Evolutionary conservation across 2,329 filamentous ascomycete species (phyloP).

Genomic region (Thelonectria olida): DNA sequence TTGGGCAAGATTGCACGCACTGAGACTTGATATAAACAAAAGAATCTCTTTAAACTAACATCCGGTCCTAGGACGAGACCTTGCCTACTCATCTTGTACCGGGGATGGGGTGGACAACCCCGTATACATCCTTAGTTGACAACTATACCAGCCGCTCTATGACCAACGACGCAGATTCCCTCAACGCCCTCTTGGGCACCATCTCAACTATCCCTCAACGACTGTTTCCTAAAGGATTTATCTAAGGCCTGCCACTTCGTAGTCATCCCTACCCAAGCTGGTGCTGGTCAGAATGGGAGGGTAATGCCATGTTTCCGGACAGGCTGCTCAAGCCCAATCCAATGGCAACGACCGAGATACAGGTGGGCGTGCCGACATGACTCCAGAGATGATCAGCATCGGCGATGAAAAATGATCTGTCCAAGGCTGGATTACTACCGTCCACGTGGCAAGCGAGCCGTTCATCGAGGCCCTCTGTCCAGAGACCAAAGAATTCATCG

Average conservation of each 20-base stretch:
- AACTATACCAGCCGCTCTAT: background rate
- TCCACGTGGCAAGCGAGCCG: background rate
- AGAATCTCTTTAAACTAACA: background rate
- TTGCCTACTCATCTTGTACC: background rate
- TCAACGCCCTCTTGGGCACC: background rate
- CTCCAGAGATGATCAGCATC: background rate
- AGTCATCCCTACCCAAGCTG: slow-evolving; percentile 1
- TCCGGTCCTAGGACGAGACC: background rate
- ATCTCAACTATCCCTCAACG: background rate
- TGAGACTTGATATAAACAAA: background rate
- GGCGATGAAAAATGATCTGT: background rate
- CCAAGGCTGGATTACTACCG: background rate
- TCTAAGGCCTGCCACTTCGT: background rate
- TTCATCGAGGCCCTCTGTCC: slow-evolving; percentile 1
- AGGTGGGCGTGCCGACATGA: background rate
- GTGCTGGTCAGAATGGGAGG: slow-evolving; percentile 9
- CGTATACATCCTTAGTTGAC: background rate
- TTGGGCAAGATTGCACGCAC: background rate
- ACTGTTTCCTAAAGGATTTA: background rate
- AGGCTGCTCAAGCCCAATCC: background rate
- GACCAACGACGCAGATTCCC: slow-evolving; percentile 3
- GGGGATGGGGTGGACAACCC: background rate
- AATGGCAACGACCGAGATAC: background rate
- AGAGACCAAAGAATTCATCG: background rate
- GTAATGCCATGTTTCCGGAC: background rate